These are phyloP conservation scores for Entomophthora muscae DNA, from an alignment of 371 early-diverging fungal species.

Conservation along the genomic window DNA sequence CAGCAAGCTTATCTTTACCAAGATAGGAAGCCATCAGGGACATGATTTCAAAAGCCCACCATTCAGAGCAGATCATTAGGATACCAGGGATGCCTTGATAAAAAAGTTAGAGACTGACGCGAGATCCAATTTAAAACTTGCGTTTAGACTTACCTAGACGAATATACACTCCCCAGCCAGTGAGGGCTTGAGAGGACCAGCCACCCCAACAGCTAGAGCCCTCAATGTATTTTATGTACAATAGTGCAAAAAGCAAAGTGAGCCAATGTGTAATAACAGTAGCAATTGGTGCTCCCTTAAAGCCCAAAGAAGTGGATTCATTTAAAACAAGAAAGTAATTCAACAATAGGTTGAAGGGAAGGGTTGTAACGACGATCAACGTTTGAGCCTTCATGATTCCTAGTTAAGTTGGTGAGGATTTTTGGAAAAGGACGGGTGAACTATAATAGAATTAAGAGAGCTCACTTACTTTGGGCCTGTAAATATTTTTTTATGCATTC, in stretches of 20 bases:
- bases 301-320: conserved; percentile 40
- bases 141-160: conserved; percentile 26
- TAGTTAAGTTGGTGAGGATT: no score
- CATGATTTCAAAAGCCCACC: conserved; percentile 52
- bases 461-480: conserved; percentile 46
- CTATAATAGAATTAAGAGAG: conserved; percentile 1
- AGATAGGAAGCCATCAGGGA: conserved; percentile 60
- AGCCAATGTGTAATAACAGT: conserved; percentile 55
- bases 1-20: conserved; percentile 57
- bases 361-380: conserved; percentile 38
- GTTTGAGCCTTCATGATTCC: conserved; percentile 64
- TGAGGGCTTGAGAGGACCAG: conserved; percentile 51
- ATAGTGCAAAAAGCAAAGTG: conserved; percentile 30
- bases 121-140: not conserved
- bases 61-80: conserved; percentile 53
- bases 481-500: conserved; percentile 60
- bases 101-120: not conserved
- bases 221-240: conserved; percentile 41
- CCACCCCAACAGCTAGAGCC: conserved; percentile 74
- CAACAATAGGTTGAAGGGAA: conserved; percentile 53
- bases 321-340: conserved; percentile 60
- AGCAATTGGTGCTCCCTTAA: conserved; percentile 71
- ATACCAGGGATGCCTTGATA: conserved; percentile 26
- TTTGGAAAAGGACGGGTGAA: conserved; percentile 10
- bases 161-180: conserved; percentile 40